Conservation (phyloP, 225 moss, liverwort and hornwort genomes). For the Straminergon stramineum region DNA sequence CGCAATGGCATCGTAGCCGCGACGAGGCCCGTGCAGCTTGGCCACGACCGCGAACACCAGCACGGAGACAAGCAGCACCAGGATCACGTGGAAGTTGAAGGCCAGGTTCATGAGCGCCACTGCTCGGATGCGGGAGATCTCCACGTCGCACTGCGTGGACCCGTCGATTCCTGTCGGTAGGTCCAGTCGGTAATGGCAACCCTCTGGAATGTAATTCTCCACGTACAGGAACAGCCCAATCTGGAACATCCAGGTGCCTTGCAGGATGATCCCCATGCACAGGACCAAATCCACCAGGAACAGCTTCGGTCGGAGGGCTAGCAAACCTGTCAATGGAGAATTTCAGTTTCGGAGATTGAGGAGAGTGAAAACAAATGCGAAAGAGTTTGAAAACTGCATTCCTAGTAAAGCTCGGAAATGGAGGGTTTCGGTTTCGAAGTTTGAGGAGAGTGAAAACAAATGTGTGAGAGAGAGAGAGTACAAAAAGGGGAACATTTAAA, state of each 20-base stretch:
- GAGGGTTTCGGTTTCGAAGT: neutral
- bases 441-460: neutral
- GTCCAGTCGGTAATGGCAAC: conserved; percentile 58
- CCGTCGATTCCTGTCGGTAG: conserved; percentile 55
- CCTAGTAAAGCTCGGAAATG: neutral
- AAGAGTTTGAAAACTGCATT: neutral
- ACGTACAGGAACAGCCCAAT: conserved; percentile 55
- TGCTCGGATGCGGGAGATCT: conserved; percentile 54
- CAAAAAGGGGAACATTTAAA: neutral
- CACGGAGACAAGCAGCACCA: conserved; percentile 49
- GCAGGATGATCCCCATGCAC: conserved; percentile 58
- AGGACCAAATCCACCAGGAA: conserved; percentile 68
- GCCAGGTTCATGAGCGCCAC: conserved; percentile 68
- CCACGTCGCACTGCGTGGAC: conserved; percentile 69
- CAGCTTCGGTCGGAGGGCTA: conserved; percentile 55
- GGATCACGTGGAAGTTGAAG: conserved; percentile 64
- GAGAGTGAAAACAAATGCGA: neutral
- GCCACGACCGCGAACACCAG: conserved; percentile 51
- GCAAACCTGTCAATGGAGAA: conserved; percentile 19
- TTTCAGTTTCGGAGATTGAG: neutral
- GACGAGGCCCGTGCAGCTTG: conserved; percentile 51
- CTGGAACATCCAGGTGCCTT: conserved; percentile 84
- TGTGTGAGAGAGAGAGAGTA: neutral
- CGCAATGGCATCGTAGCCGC: conserved; percentile 29
- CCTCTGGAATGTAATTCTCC: conserved; percentile 61